Percentiles rank a stretch among this genome's conserved stretches.
These are phyloP conservation scores for Aspergillus japonicus DNA, from an alignment of 2,329 filamentous ascomycete species.

Conservation along the genomic window DNA sequence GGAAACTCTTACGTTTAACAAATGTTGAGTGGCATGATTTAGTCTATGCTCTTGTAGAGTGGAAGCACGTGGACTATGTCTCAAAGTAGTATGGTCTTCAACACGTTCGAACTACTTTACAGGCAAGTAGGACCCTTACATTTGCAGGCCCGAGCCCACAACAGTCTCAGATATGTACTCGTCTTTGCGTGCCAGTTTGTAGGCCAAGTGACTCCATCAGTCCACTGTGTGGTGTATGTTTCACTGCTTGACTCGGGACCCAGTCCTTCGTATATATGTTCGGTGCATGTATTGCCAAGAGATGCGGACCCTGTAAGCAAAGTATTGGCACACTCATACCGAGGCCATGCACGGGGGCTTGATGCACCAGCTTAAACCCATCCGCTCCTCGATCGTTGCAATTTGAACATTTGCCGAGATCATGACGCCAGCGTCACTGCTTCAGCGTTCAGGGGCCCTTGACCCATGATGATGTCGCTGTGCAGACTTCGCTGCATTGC, in stretches of 20 bases:
- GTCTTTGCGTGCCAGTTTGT: neutral
- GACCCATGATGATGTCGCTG: neutral
- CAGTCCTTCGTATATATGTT: no score
- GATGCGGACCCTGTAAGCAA: no score
- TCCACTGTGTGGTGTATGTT: no score
- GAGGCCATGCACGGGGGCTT: neutral
- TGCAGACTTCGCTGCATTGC: neutral
- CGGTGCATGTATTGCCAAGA: no score
- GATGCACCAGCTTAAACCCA: neutral
- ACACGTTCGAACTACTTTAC: neutral
- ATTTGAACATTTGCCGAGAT: neutral
- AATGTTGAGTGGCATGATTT: neutral
- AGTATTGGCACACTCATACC: no score
- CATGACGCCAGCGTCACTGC: neutral
- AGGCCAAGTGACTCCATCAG: neutral
- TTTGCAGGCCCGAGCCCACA: neutral
- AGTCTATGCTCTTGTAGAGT: neutral
- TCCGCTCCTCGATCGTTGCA: neutral
- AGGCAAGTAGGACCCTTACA: neutral
- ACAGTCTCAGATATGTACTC: neutral
- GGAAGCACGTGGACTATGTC: neutral
- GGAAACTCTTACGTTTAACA: neutral
- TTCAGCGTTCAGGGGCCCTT: neutral
- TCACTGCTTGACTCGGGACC: no score
- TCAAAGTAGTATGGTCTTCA: neutral